Conservation (phyloP, 108 stramenopile genomes). For the Seminavis robusta region DNA sequence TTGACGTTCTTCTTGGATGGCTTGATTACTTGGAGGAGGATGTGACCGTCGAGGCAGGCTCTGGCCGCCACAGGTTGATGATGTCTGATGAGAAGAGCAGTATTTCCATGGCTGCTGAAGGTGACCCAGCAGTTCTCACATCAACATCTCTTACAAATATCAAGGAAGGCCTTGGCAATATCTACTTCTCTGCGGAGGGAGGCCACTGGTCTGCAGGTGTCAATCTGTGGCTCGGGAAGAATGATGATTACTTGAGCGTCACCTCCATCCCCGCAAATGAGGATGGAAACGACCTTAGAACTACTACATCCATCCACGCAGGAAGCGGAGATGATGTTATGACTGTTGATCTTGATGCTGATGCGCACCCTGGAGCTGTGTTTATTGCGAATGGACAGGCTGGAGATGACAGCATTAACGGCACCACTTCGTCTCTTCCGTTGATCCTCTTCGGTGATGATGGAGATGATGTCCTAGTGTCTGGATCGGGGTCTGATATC, state of each 20-base stretch:
- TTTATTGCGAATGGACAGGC: constrained; percentile 36
- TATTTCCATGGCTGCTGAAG: constrained; percentile 15
- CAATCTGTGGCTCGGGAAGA: constrained; percentile 28
- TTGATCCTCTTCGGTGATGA: constrained; percentile 39
- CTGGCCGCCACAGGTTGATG: constrained; percentile 27
- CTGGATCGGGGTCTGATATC: constrained; percentile 17
- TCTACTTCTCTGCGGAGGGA: constrained; percentile 15
- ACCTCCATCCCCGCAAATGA: constrained; percentile 16
- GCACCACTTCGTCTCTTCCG: constrained; percentile 20
- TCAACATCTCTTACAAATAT: constrained; percentile 16
- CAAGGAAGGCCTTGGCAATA: constrained; percentile 20
- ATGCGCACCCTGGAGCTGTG: constrained; percentile 7
- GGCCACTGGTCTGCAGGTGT: constrained; percentile 34
- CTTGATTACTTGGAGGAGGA: constrained; percentile 29
- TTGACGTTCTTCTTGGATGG: constrained; percentile 24
- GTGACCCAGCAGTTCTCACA: constrained; percentile 17
- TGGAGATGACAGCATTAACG: constrained; percentile 23
- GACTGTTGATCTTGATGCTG: constrained; percentile 12
- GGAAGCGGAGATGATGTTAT: constrained; percentile 26
- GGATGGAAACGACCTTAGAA: constrained; percentile 6
- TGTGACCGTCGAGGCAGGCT: constrained; percentile 14
- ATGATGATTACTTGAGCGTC: constrained; percentile 17
- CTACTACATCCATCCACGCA: constrained; percentile 28
- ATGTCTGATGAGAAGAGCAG: constrained; percentile 27
- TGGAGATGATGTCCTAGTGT: constrained; percentile 23